Evolutionary conservation across 2,329 filamentous ascomycete genomes (phyloP).

Genomic region (Pleomassaria siparia): DNA sequence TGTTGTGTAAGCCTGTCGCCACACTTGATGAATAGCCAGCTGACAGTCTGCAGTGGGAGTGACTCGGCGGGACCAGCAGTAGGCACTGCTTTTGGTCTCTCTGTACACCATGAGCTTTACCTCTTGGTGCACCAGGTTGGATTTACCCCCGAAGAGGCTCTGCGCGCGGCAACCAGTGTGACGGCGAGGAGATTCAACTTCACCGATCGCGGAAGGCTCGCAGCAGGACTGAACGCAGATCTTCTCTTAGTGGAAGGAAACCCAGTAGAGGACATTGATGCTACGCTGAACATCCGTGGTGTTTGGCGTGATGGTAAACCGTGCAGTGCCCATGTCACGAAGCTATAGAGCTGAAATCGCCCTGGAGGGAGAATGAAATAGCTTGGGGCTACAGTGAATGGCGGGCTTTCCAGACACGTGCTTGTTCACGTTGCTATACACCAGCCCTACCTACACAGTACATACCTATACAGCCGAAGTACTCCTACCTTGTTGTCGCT

Average conservation of each 20-base stretch:
- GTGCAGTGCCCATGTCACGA: neutral
- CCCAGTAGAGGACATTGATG: slow-evolving; percentile 44
- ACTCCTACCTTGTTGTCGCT: too few relatives aligned
- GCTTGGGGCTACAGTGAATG: too few relatives aligned
- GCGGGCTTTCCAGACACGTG: too few relatives aligned
- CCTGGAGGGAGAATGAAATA: too few relatives aligned
- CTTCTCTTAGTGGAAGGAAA: slow-evolving; percentile 49
- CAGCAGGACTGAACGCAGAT: slow-evolving; percentile 46
- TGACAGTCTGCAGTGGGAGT: slow-evolving; percentile 28
- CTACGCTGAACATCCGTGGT: slow-evolving; percentile 45
- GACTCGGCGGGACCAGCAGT: slow-evolving; percentile 47
- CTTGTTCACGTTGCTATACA: too few relatives aligned
- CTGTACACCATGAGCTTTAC: slow-evolving; percentile 46
- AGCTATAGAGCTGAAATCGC: neutral
- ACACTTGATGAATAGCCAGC: neutral
- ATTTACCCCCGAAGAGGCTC: slow-evolving; percentile 47
- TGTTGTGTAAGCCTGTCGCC: slow-evolving; percentile 32
- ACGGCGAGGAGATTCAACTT: slow-evolving; percentile 46
- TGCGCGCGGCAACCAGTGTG: slow-evolving; percentile 45
- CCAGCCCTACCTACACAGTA: too few relatives aligned
- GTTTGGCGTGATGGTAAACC: slow-evolving; percentile 46
- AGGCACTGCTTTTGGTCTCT: slow-evolving; percentile 48
- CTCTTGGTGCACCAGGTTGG: slow-evolving; percentile 46
- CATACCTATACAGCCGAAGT: too few relatives aligned
- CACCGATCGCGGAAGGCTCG: slow-evolving; percentile 43